phyloP scores from a whole-genome alignment of 495 filamentous ascomycete species.

The Pseudevernia furfuracea region DNA sequence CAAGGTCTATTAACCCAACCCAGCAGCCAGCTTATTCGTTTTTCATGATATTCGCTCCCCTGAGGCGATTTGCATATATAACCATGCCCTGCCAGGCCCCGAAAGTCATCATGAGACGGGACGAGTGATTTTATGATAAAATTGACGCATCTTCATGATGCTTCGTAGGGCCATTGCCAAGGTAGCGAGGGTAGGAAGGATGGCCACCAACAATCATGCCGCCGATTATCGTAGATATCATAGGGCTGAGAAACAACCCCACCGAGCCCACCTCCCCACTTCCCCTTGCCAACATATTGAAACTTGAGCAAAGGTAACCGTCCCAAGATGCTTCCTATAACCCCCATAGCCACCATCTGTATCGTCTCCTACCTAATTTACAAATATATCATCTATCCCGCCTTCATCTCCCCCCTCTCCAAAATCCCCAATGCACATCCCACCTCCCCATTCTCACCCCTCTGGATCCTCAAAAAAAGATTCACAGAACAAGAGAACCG shows the following conservation, averaged over 20 bases:
- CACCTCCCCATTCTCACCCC: conserved; percentile 53
- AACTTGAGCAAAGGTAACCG: background rate
- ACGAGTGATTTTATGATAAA: background rate
- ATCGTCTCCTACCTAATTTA: conserved; percentile 35
- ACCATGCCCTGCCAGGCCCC: background rate
- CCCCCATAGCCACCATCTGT: background rate
- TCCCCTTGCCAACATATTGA: background rate
- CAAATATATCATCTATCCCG: conserved; percentile 53
- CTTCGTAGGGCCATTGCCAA: background rate
- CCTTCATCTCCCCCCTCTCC: conserved; percentile 58
- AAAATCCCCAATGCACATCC: conserved; percentile 65
- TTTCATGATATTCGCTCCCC: background rate
- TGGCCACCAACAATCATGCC: background rate
- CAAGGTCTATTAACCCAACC: background rate
- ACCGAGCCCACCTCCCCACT: background rate
- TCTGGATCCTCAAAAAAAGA: conserved; percentile 62
- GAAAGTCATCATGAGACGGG: background rate
- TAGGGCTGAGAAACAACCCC: background rate
- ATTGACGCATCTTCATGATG: background rate
- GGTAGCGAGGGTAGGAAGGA: background rate
- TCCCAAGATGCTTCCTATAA: background rate
- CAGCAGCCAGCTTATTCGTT: background rate
- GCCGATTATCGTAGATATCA: background rate
- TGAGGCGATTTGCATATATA: background rate
- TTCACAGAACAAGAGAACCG: conserved; percentile 52